These are phyloP conservation scores for Pleomassaria siparia DNA, from an alignment of 2,329 filamentous ascomycete genomes.

Conservation along the genomic window DNA sequence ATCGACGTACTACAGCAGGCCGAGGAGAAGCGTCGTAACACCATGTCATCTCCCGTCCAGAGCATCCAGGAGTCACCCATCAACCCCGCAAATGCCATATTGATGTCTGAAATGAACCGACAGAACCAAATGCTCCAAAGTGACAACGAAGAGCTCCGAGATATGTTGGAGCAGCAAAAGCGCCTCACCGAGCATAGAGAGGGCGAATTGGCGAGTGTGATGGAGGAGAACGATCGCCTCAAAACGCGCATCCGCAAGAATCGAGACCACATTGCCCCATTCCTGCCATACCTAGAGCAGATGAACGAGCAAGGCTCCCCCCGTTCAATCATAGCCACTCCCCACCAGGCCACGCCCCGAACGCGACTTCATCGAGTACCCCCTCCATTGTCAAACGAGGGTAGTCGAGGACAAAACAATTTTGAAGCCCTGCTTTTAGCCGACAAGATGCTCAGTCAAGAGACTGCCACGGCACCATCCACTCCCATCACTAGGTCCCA, in stretches of 20 bases:
- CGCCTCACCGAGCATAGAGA: constrained; percentile 77
- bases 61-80: constrained; percentile 53
- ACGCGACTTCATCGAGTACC: constrained; percentile 30
- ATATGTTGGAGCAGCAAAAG: constrained; percentile 71
- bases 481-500: constrained; percentile 61
- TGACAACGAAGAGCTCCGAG: constrained; percentile 65
- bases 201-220: constrained; percentile 68
- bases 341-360: constrained; percentile 52
- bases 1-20: constrained; percentile 78
- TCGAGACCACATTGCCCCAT: constrained; percentile 74
- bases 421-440: constrained; percentile 77
- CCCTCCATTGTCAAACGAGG: constrained; percentile 49
- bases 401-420: constrained; percentile 57
- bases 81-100: constrained; percentile 58
- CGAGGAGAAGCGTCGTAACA: constrained; percentile 65
- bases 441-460: constrained; percentile 75
- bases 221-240: constrained; percentile 75
- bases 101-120: constrained; percentile 50
- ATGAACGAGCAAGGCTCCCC: constrained; percentile 65
- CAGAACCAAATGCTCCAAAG: constrained; percentile 67
- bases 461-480: constrained; percentile 72
- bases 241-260: constrained; percentile 87
- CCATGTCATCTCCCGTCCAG: constrained; percentile 56
- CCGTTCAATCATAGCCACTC: constrained; percentile 57
- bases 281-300: constrained; percentile 38